Evolutionary conservation across 495 filamentous ascomycete genomes (phyloP).

Genomic region (Talaromyces proteolyticus): DNA sequence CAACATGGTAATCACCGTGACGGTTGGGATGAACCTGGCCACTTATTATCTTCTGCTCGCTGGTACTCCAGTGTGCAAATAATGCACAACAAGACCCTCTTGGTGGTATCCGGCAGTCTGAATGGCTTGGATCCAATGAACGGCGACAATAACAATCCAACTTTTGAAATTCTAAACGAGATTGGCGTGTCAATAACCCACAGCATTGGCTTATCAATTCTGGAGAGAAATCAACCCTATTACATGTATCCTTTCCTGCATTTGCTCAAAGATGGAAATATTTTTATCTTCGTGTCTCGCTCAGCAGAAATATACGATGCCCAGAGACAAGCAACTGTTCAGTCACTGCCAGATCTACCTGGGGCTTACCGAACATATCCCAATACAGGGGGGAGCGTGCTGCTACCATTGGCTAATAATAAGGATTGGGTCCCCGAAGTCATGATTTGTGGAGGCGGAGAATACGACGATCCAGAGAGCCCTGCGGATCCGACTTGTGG

Average conservation of each 20-base stretch:
- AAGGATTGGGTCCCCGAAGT: conserved; percentile 49
- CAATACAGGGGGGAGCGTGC: conserved; percentile 55
- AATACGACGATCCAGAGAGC: conserved; percentile 55
- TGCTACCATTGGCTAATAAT: conserved; percentile 47
- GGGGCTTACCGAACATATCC: conserved; percentile 58
- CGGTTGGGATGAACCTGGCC: conserved; percentile 49
- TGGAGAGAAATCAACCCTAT: conserved; percentile 54
- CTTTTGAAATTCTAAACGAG: conserved; percentile 49
- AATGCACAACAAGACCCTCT: conserved; percentile 47
- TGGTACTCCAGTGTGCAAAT: conserved; percentile 59
- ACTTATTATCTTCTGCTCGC: conserved; percentile 44
- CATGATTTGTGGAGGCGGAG: conserved; percentile 57
- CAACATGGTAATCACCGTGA: conserved; percentile 41
- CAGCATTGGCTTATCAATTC: conserved; percentile 42
- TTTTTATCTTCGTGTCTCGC: conserved; percentile 53
- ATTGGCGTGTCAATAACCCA: conserved; percentile 33
- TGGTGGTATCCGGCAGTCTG: conserved; percentile 56
- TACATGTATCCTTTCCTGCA: conserved; percentile 65
- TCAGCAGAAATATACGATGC: conserved; percentile 52
- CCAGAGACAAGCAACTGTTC: conserved; percentile 27
- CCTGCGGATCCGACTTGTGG: conserved; percentile 56
- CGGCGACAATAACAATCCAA: conserved; percentile 56
- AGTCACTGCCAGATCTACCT: conserved; percentile 47
- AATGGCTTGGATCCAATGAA: conserved; percentile 55
- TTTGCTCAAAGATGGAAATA: conserved; percentile 45